These are phyloP conservation scores for Wallemia ichthyophaga DNA, from an alignment of 1,284 basidiomycete genomes.

Conservation along the genomic window DNA sequence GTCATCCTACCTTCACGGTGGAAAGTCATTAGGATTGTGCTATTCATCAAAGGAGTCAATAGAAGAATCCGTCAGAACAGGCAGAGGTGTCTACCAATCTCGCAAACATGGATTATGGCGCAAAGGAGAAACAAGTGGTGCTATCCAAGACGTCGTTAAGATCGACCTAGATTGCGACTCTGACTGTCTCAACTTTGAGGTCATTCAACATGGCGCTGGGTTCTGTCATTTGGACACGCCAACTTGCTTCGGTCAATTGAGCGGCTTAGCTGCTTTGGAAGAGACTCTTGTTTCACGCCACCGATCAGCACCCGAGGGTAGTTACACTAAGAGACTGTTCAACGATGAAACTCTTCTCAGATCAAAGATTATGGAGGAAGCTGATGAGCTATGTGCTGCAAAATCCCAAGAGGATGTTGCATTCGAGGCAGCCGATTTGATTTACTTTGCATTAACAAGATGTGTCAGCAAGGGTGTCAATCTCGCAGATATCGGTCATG, in stretches of 20 bases:
- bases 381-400: constrained; percentile 75
- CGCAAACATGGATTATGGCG: constrained; percentile 87
- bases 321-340: constrained; percentile 75
- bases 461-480: constrained; percentile 61
- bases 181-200: constrained; percentile 71
- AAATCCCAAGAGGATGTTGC: constrained; percentile 55
- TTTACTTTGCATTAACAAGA: constrained; percentile 76
- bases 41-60: constrained; percentile 84
- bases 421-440: constrained; percentile 79
- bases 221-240: constrained; percentile 73
- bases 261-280: constrained; percentile 57
- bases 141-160: constrained; percentile 58
- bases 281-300: constrained; percentile 43
- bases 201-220: constrained; percentile 62
- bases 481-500: constrained; percentile 55
- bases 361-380: constrained; percentile 94
- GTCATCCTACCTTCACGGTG: constrained; percentile 31
- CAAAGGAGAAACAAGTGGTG: constrained; percentile 86
- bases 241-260: constrained; percentile 47
- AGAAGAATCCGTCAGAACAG: constrained; percentile 55
- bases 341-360: constrained; percentile 46
- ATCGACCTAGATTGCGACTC: constrained; percentile 76
- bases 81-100: constrained; percentile 84
- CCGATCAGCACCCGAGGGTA: constrained; percentile 49
- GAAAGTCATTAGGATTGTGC: constrained; percentile 64